Conservation (phyloP, 805 yeast genomes). For the Lachancea meyersii region DNA sequence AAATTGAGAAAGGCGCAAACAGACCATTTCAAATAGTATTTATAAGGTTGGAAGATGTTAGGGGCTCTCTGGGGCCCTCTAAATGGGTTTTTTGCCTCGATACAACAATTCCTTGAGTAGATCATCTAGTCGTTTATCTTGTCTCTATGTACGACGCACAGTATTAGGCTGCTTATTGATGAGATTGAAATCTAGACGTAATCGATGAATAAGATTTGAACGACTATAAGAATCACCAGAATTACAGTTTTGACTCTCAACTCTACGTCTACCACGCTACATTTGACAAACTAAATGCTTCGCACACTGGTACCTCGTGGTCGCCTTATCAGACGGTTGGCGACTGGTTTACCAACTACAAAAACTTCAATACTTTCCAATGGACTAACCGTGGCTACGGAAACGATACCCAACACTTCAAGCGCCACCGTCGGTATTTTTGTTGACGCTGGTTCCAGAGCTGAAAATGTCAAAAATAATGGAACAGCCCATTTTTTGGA, state of each 20-base stretch:
- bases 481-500: slow-evolving; percentile 98
- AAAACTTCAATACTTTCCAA: slow-evolving; percentile 73
- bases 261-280: not conserved
- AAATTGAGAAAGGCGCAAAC: no score
- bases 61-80: no score
- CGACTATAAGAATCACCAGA: no score
- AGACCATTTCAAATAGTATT: no score
- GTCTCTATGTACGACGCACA: no score
- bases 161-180: no score
- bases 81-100: no score
- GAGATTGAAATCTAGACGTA: not conserved
- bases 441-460: slow-evolving; percentile 98
- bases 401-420: slow-evolving; percentile 73
- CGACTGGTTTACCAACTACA: slow-evolving; percentile 37
- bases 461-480: slow-evolving; percentile 74
- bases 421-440: slow-evolving; percentile 98
- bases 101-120: no score
- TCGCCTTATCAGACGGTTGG: slow-evolving; percentile 3
- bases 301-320: slow-evolving; percentile 1
- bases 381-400: slow-evolving; percentile 93
- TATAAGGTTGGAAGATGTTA: no score
- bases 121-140: no score
- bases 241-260: not conserved
- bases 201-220: no score
- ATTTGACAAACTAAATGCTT: not conserved